phyloP scores from a whole-genome alignment of 305 asterid species.

The Fraxinus paxiana region DNA sequence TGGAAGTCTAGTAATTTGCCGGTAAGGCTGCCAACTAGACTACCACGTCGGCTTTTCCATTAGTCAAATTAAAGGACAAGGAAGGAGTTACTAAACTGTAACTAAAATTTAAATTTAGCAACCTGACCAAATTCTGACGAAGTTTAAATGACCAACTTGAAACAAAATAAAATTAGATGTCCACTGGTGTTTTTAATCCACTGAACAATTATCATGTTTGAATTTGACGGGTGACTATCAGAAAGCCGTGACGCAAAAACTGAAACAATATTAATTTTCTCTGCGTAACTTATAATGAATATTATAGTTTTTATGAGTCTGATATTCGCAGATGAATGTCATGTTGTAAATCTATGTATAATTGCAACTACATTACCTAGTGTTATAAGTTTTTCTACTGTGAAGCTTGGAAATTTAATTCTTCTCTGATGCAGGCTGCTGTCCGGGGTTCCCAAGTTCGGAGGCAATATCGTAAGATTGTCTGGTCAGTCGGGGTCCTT shows the following conservation, averaged over 20 bases:
- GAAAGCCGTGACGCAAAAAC: not conserved
- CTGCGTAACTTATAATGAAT: not conserved
- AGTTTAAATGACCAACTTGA: not conserved
- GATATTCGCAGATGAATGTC: not conserved
- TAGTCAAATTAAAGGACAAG: not conserved
- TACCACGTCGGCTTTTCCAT: not conserved
- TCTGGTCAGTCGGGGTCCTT: conserved; percentile 89
- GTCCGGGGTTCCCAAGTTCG: conserved; percentile 81
- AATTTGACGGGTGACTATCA: not conserved
- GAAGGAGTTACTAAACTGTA: not conserved
- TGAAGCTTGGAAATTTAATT: conserved; percentile 1
- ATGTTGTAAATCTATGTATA: not conserved
- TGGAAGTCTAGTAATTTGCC: not conserved
- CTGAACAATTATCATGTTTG: not conserved
- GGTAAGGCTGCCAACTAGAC: not conserved
- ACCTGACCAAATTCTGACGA: not conserved
- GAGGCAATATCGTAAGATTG: conserved; percentile 68
- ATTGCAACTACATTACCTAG: not conserved
- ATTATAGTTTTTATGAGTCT: not conserved
- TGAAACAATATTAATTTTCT: not conserved
- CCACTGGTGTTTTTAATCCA: not conserved
- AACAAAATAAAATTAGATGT: not conserved
- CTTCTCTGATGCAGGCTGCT: conserved; percentile 46
- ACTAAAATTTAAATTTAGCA: not conserved
- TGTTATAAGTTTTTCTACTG: not conserved